phyloP scores from a whole-genome alignment of 169 alveolate species.

The Plasmodium gaboni region DNA sequence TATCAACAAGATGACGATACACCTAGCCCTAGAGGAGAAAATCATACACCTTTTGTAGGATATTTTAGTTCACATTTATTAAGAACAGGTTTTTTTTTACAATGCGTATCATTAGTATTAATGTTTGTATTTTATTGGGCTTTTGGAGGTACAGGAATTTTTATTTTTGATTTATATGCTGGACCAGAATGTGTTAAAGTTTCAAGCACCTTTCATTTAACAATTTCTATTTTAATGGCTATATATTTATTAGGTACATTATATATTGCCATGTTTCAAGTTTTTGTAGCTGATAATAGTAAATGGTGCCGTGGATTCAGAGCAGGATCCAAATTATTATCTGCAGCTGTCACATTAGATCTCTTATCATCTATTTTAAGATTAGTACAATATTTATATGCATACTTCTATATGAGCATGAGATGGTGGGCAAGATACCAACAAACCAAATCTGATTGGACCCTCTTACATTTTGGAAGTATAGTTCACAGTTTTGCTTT shows the following conservation, averaged over 20 bases:
- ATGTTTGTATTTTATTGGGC: constrained; percentile 90
- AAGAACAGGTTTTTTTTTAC: constrained; percentile 85
- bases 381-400: constrained; percentile 86
- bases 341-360: constrained; percentile 90
- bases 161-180: constrained; percentile 88
- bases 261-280: constrained; percentile 88
- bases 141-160: constrained; percentile 89
- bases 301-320: constrained; percentile 90
- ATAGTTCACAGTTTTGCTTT: constrained; percentile 88
- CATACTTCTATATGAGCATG: constrained; percentile 88
- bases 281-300: constrained; percentile 89
- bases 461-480: constrained; percentile 88
- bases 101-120: constrained; percentile 84
- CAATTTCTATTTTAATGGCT: constrained; percentile 87
- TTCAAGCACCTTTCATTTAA: constrained; percentile 86
- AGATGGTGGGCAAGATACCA: constrained; percentile 91
- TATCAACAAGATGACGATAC: constrained; percentile 82
- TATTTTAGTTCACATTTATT: constrained; percentile 86
- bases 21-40: constrained; percentile 89
- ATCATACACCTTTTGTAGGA: constrained; percentile 88
- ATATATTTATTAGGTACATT: constrained; percentile 87
- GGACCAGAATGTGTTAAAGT: constrained; percentile 89
- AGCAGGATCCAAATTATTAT: constrained; percentile 89
- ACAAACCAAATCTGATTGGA: constrained; percentile 92
- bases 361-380: constrained; percentile 85